Percentiles rank a stretch among this genome's conserved stretches.
Evolutionary conservation across 257 asterid genomes (phyloP).

Genomic region (Solanum etuberosum): DNA sequence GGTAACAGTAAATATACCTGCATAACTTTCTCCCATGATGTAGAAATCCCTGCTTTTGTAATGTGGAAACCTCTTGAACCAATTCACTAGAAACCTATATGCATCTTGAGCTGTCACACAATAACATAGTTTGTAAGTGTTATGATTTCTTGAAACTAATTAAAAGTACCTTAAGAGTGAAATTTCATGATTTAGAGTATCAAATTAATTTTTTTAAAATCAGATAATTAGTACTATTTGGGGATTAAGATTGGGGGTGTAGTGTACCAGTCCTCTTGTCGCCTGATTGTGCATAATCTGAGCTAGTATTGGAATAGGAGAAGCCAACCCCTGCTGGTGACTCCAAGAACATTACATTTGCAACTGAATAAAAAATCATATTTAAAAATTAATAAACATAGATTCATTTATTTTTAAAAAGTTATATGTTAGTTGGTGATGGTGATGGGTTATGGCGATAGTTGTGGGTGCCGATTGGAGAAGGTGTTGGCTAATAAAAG

Average conservation of each 20-base stretch:
- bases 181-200: background rate
- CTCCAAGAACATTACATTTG: slow-evolving; percentile 28
- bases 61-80: slow-evolving; percentile 31
- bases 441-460: background rate
- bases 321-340: slow-evolving; percentile 42
- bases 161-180: background rate
- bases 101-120: slow-evolving; percentile 20
- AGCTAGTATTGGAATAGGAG: slow-evolving; percentile 27
- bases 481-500: background rate
- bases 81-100: slow-evolving; percentile 21
- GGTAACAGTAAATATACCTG: slow-evolving; percentile 10
- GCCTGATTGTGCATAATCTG: slow-evolving; percentile 21
- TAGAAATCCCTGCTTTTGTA: slow-evolving; percentile 19
- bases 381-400: background rate
- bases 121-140: background rate
- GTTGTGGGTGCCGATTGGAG: background rate
- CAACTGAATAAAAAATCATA: slow-evolving; percentile 5
- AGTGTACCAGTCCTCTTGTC: slow-evolving; percentile 22
- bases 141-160: too few relatives aligned
- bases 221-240: background rate
- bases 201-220: background rate
- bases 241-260: background rate
- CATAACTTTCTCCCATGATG: slow-evolving; percentile 34
- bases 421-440: background rate
- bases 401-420: background rate